Evolutionary conservation across 2,329 filamentous ascomycete species (phyloP).

Genomic region (Fusarium sp.): DNA sequence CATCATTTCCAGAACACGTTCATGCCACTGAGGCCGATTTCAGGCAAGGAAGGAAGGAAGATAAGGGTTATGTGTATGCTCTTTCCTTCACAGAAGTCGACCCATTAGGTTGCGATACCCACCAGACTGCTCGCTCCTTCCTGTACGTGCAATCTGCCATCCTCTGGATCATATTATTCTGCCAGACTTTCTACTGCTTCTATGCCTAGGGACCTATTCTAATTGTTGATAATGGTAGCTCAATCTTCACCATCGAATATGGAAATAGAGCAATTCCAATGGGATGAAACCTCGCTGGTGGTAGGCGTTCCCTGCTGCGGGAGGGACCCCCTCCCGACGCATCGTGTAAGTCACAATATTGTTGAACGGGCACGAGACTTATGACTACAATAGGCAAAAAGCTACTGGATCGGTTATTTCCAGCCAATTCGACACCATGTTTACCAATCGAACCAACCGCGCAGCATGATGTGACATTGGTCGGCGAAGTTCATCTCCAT

Average conservation of each 20-base stretch:
- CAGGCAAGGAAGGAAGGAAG: background rate
- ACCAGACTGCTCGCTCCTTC: background rate
- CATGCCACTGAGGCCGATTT: conserved; percentile 74
- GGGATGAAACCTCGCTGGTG: background rate
- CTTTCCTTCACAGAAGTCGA: background rate
- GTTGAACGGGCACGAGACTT: background rate
- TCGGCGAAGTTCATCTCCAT: background rate
- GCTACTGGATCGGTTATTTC: background rate
- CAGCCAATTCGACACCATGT: background rate
- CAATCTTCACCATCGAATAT: rapidly evolving
- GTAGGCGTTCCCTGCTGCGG: background rate
- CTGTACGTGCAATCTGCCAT: background rate
- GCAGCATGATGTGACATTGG: background rate
- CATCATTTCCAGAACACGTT: conserved; percentile 68
- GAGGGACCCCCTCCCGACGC: background rate
- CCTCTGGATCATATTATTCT: background rate
- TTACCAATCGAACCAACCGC: background rate
- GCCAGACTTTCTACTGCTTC: background rate
- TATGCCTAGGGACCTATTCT: no score
- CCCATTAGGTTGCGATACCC: background rate
- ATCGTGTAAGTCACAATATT: background rate
- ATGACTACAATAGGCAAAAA: background rate
- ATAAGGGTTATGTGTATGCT: background rate
- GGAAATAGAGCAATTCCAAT: background rate
- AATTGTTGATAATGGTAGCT: background rate